Base-by-base conservation (phyloP, 129 eudicot species). In the Pseudognaphalium luteoalbum region DNA sequence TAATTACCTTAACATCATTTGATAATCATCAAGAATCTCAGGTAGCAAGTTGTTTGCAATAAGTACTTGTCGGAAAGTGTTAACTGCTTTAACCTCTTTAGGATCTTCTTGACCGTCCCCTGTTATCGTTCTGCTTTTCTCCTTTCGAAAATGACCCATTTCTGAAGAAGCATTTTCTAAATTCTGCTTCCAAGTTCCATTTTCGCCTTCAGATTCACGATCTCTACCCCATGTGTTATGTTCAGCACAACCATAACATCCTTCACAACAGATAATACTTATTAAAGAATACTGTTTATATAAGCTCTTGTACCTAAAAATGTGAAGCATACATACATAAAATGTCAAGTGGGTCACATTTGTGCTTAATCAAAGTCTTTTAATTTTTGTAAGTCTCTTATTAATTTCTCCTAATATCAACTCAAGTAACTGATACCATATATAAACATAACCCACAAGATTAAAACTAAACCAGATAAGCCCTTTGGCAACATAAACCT, bases 1-100 rank as follows among this genome's bases (percentile, higher is more conserved):
- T 44, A 44, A 28, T 75, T 65, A 85, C 98, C 96, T 90, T 37
- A 90, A 79, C 89, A 92, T 86, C 81, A 79, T 84, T 70, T 85
- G 83, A 79, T 84, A 88, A 78, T 92, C 90, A 76, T 92, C 96
- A 28, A 84, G 88, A 77, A 73, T 81, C 39, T 73, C 74, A 25
- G 94, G 94, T 32, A 92, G 81, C 87, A 92, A 82, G 70, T 88
- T 83, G 76, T 88, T 88, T 76, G 79, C 54, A 29, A 82, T 64
- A 71, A 92, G 73, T 62, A 80, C 63, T 83, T 88, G 85, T 73
- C 92, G 74, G 81, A 92, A 78, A 76, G 84, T 71, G 62, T 86
- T 74, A 39, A 92, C 94, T 62, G 83, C 92, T 76, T 81, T 76
- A 17, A 78, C 76, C 81, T 92, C 97, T 63, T 78, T 80, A 33